Base-by-base conservation (phyloP, 441 rosid genomes). In the Pelargonium australe region DNA sequence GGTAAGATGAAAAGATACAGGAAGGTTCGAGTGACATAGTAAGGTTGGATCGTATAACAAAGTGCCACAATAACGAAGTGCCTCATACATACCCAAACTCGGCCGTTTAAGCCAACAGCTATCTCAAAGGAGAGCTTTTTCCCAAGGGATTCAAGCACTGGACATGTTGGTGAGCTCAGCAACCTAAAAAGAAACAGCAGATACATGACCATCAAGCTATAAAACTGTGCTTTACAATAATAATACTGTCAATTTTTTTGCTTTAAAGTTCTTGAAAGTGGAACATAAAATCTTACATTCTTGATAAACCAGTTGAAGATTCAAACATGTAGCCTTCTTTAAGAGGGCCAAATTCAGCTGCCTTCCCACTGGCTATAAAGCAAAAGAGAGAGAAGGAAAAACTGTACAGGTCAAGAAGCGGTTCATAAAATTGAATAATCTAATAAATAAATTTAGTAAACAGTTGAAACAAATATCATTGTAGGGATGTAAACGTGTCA, bases 251-350 rank as follows among this genome's bases (percentile, higher is more conserved):
- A 23, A 63, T n/a, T n/a, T n/a, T n/a, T n/a, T n/a, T n/a, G n/a
- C n/a, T n/a, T n/a, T n/a, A n/a, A n/a, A n/a, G n/a, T n/a, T n/a
- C n/a, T n/a, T n/a, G n/a, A n/a, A n/a, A n/a, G n/a, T 3, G 37
- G 13, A 63, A 14, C 67, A 64, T n/a, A 55, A 69, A 40, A 44
- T 53, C 89, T 87, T 71, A 94, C 96, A 83, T 90, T 81, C 92
- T 86, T 58, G 92, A 87, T 73, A 88, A 82, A 77, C 95, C 94
- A 16, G 96, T 88, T 65, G 96, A 88, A 70, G 89, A 87, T 77
- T 94, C 96, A 84, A 94, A 88, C 88, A 84, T 83, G 84, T 71
- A 89, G 65, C 99, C 96, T 65, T 88, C 96, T 79, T 71, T 90
- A 40, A 94, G 86, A 69, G 78, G 83, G 63, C 96, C 99, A 71